Conservation (phyloP, 148 eudicot genomes). For the Silene uniflora region DNA sequence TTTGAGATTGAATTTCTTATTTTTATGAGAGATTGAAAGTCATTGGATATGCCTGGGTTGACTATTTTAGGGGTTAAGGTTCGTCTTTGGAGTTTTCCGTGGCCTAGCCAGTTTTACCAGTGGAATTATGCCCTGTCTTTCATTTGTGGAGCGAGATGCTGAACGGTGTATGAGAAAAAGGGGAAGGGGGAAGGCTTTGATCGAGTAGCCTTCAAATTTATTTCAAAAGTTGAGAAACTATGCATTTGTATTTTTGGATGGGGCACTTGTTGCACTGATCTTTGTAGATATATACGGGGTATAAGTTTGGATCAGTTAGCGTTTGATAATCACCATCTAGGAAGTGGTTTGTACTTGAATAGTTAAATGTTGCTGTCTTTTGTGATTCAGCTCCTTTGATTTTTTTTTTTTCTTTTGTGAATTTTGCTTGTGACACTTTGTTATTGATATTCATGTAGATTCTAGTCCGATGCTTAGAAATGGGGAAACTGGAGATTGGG, state of each 20-base stretch:
- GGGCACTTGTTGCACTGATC: not conserved
- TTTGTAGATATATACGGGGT: not conserved
- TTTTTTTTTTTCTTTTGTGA: not conserved
- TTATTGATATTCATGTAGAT: conserved; percentile 39
- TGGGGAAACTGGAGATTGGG: conserved; percentile 95
- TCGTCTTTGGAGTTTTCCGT: not conserved
- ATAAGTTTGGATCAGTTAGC: not conserved
- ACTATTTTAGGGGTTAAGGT: conserved; percentile 3
- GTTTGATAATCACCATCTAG: not conserved
- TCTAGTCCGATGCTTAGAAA: conserved; percentile 90
- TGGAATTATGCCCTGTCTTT: not conserved
- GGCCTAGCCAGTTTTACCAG: not conserved
- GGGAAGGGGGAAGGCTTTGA: not conserved
- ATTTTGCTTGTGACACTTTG: conserved; percentile 17
- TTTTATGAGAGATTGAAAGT: not conserved
- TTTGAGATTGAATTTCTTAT: conserved; percentile 4
- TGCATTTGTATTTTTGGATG: not conserved
- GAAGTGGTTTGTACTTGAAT: not conserved
- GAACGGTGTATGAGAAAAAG: not conserved
- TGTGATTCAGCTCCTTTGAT: not conserved
- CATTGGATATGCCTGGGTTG: conserved; percentile 13
- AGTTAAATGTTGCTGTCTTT: not conserved
- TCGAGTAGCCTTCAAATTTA: not conserved
- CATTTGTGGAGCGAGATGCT: not conserved
- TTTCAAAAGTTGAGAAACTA: not conserved